Conservation (phyloP, 768 basidiomycete genomes). For the Heimioporus sp. region DNA sequence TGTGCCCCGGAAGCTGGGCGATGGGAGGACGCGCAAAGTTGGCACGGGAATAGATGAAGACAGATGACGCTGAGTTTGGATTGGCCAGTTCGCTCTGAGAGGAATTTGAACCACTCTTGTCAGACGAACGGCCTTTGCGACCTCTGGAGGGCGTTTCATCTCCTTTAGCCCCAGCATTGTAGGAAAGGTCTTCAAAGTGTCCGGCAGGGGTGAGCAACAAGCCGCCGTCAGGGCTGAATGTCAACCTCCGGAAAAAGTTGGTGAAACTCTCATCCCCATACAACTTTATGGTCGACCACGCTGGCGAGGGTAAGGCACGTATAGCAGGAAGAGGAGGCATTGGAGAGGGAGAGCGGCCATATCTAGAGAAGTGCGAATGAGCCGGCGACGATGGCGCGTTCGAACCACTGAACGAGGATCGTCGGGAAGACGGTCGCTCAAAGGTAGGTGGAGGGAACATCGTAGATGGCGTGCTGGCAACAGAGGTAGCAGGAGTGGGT, state of each 20-base stretch:
- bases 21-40: conserved; percentile 93
- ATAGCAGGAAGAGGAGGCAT: conserved; percentile 95
- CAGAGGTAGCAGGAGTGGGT: conserved; percentile 66
- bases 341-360: conserved; percentile 82
- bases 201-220: conserved; percentile 94
- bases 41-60: conserved; percentile 94
- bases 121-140: conserved; percentile 51
- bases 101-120: conserved; percentile 28
- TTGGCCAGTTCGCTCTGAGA: conserved; percentile 30
- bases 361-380: conserved; percentile 54
- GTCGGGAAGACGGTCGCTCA: conserved; percentile 60
- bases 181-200: conserved; percentile 91
- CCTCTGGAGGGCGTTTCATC: conserved; percentile 52
- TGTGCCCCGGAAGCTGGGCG: conserved; percentile 94
- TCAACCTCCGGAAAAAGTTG: conserved; percentile 92
- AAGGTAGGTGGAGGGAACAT: conserved; percentile 46
- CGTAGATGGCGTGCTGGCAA: conserved; percentile 62
- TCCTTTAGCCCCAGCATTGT: conserved; percentile 32
- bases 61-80: conserved; percentile 52
- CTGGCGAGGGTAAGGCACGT: conserved; percentile 59
- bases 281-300: conserved; percentile 71
- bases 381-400: conserved; percentile 75
- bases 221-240: conserved; percentile 94
- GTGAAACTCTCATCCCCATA: conserved; percentile 96
- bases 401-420: conserved; percentile 72